Percentiles rank a stretch among this genome's conserved stretches.
phyloP scores from a whole-genome alignment of 2,329 filamentous ascomycete species.

The Penicillium sp. region DNA sequence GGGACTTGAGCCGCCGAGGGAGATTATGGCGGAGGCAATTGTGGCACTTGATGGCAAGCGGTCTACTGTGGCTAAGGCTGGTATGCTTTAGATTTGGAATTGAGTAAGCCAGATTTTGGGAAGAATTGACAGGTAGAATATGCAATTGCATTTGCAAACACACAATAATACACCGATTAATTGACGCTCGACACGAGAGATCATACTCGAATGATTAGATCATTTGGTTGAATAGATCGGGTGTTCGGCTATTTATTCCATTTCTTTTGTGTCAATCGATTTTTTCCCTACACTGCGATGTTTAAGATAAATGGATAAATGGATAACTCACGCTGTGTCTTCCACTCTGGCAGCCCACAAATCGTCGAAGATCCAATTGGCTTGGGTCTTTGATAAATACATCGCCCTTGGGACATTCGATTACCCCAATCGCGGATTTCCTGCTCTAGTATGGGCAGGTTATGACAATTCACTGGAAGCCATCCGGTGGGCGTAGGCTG shows the following conservation, averaged over 20 bases:
- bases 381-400: conserved; percentile 19
- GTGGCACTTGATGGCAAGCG: conserved; percentile 6
- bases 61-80: neutral
- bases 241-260: neutral
- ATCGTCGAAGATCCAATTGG: conserved; percentile 14
- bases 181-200: neutral
- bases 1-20: conserved; percentile 6
- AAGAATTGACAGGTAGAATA: neutral
- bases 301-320: no score
- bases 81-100: conserved; percentile 1
- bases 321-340: neutral
- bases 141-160: neutral
- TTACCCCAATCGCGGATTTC: conserved; percentile 27
- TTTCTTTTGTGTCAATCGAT: neutral
- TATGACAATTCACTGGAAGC: conserved; percentile 8
- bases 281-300: neutral
- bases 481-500: conserved; percentile 1
- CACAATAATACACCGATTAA: neutral
- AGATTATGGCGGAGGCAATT: conserved; percentile 13
- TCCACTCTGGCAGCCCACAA: conserved; percentile 8
- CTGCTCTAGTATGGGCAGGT: conserved; percentile 18
- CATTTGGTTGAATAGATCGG: neutral
- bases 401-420: conserved; percentile 15
- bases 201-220: neutral
- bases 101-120: neutral